A percentile compares a stretch with the other conserved stretches of the same genome.
These are phyloP conservation scores for Suaeda aralocaspica DNA, from an alignment of 148 eudicot species.

Conservation along the genomic window DNA sequence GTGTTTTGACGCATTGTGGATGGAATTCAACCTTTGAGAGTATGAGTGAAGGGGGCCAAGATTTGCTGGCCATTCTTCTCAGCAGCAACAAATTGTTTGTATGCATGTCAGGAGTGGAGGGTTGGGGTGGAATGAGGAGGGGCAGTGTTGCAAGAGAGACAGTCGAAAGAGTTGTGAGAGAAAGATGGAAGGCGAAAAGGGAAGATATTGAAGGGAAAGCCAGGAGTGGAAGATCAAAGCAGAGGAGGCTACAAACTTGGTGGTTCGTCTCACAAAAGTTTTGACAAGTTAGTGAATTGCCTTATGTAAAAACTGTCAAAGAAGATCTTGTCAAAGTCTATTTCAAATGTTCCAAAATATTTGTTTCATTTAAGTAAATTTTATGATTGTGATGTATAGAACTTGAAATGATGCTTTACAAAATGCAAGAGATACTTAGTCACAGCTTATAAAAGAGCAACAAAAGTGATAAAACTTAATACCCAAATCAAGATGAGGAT, in stretches of 20 bases:
- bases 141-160: constrained; percentile 26
- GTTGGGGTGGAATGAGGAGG: constrained; percentile 43
- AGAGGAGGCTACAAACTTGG: constrained; percentile 25
- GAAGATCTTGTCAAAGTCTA: no score
- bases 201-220: constrained; percentile 25
- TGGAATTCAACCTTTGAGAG: constrained; percentile 46
- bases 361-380: no score
- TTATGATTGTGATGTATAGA: no score
- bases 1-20: constrained; percentile 40
- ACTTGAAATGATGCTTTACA: no score
- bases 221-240: constrained; percentile 36
- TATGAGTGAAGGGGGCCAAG: constrained; percentile 37
- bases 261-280: constrained; percentile 33
- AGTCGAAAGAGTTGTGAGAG: constrained; percentile 40
- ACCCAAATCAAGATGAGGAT: no score
- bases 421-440: no score
- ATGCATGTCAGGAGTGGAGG: constrained; percentile 36
- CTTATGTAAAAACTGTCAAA: not conserved
- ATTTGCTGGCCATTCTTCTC: constrained; percentile 47
- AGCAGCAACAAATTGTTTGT: constrained; percentile 42
- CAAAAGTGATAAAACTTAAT: no score
- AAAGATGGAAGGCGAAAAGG: constrained; percentile 44
- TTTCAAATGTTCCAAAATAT: no score
- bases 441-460: no score
- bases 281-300: constrained; percentile 20